Base-by-base conservation (phyloP, 2,329 filamentous ascomycete species). In the Colletotrichum eremochloae region DNA sequence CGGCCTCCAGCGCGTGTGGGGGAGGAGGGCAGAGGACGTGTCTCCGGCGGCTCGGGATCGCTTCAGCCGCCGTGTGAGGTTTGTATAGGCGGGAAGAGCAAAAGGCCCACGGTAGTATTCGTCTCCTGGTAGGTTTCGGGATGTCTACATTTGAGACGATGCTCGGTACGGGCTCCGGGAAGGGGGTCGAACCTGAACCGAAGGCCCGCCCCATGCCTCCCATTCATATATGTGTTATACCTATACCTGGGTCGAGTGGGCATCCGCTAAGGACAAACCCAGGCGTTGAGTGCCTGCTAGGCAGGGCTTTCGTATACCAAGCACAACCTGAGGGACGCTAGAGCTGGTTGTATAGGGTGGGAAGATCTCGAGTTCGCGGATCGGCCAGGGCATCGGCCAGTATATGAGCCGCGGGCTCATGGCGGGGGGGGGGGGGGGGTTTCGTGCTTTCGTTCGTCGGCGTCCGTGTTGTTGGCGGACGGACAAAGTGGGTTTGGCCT, bases 71-170 rank as follows among this genome's bases (percentile, higher is more conserved):
- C 8, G 38, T 29, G 38, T 20, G 12, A 2, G 53, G 7, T n/a
- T n/a, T 36, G 33, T 24, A 14, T 14, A 7, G 18, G 14, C 31
- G 53, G 53, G 15, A 36, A 36, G 15, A 15, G 29, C 18, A 8
- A 38, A 2, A 52, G 14, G 29, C 3, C 5, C 50, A 33, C 53
- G 33, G 15, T 20, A 42, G 31, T 8, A n/a, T 29, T 15, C 20
- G 12, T 18, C 62, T 53, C 36, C 61, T 40, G 57, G 42, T 11
- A 24, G 56, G 63, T 67, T 67, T 63, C 48, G 68, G 63, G 33
- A 62, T 42, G 24, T 50, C 48, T 68, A 63, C 63, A 36, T 68
- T 52, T 57, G 68, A 63, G 63, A 57, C 50, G 63, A 56, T 29
- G n/a, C 42, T 63, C 57, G 42, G 63, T 33, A 46, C 48, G 33